Base-by-base conservation (phyloP, 2,329 filamentous ascomycete genomes). In the Ustilaginoidea virens region DNA sequence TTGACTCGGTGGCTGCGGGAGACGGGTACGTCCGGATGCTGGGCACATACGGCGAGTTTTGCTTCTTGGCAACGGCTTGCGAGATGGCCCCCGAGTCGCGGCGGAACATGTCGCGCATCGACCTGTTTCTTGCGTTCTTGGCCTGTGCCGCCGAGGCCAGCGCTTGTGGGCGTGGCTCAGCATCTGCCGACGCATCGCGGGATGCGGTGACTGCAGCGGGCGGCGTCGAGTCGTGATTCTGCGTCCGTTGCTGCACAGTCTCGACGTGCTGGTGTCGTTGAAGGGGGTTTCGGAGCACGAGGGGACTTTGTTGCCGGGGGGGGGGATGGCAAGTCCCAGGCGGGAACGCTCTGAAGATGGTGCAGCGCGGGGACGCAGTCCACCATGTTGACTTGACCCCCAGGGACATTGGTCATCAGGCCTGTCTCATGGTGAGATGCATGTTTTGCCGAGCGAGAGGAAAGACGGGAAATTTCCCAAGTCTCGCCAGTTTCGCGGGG, bases 391-490 rank as follows among this genome's bases (percentile, higher is more conserved):
- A 48, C 39, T 49, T 52, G 53, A 57, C 52, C 51, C 56, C 55
- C 47, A 56, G 48, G 48, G 50, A 58, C 59, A 63, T 62, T 53
- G 42, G 46, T 53, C 52, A 60, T 57, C 41, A 47, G 33, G 32
- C 41, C 43, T 23, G 22, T 20, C 33, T 38, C 56, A 61, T 61
- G 27, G 36, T 51, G 35, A 33, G 30, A 24, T 20, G 11, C 5
- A 14, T 8, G 13, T 11, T 5, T 10, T 25, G 17, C 13, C 14
- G 15, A 27, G 11, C n/a, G 11, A 14, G 9, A 21, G 16, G 20
- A 23, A 4, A 2, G 10, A 5, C 19, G 10, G 10, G 7, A 13
- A 14, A 6, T 21, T 12, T 16, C 13, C 9, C 4, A 15, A n/a
- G n/a, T n/a, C n/a, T n/a, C n/a, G n/a, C n/a, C n/a, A n/a, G n/a